Percentiles rank a stretch among this genome's conserved stretches.
Conservation (phyloP, 73 alveolate species). For the Paramecium primaurelia region DNA sequence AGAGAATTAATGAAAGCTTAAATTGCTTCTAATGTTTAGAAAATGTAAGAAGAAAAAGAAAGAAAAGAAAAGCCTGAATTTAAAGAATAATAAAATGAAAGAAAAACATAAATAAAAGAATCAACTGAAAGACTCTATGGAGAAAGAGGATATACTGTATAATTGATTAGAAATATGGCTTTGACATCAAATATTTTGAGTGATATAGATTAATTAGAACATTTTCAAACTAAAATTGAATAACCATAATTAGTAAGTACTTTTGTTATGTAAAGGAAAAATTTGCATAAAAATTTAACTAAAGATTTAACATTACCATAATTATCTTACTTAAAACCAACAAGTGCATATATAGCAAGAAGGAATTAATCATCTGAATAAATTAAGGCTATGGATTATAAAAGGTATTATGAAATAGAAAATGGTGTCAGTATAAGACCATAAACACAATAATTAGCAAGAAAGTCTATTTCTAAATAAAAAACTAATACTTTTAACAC, state of each 20-base stretch:
- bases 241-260: not conserved
- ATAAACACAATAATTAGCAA: not conserved
- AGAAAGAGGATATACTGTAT: conserved; percentile 10
- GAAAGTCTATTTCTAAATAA: conserved; percentile 8
- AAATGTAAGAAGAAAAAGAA: conserved; percentile 22
- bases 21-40: not conserved
- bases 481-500: not conserved
- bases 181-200: conserved; percentile 1
- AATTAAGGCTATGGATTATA: conserved; percentile 37
- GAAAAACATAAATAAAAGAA: conserved; percentile 25
- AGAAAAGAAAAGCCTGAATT: conserved; percentile 14
- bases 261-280: conserved; percentile 17
- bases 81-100: conserved; percentile 19
- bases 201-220: conserved; percentile 26
- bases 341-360: conserved; percentile 37
- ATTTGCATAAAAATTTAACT: not conserved
- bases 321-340: conserved; percentile 26
- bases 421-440: conserved; percentile 36
- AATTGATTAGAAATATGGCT: not conserved
- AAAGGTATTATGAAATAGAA: conserved; percentile 28
- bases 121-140: conserved; percentile 42
- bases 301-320: conserved; percentile 39
- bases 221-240: not conserved
- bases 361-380: conserved; percentile 39
- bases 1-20: not conserved